Conservation (phyloP, 2,329 filamentous ascomycete genomes). For the Pseudogymnoascus sp. region DNA sequence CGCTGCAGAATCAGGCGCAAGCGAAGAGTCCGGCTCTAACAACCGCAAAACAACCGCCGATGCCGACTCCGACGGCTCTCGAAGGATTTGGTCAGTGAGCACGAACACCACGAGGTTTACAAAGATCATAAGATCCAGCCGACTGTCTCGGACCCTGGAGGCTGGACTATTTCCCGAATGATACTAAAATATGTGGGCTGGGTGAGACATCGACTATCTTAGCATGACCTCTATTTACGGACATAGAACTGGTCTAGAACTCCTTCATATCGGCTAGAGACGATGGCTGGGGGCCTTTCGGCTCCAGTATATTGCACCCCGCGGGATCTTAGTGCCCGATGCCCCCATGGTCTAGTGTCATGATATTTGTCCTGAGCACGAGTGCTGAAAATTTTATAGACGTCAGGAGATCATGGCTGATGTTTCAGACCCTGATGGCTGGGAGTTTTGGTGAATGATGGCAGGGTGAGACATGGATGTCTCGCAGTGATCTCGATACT, state of each 20-base stretch:
- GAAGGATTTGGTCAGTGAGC: background rate
- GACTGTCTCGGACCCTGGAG: background rate
- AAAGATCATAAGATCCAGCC: background rate
- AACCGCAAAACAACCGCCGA: background rate
- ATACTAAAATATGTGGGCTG: background rate
- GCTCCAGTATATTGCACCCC: background rate
- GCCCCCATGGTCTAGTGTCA: background rate
- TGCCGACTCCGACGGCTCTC: background rate
- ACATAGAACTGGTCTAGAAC: background rate
- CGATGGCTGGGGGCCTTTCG: background rate
- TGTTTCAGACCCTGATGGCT: conserved; percentile 6
- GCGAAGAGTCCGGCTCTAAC: background rate
- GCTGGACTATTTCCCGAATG: background rate
- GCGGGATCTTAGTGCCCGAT: background rate
- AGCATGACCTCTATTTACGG: conserved; percentile 2
- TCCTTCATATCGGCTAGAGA: background rate
- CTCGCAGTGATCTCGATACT: background rate
- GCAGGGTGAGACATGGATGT: background rate
- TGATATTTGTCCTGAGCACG: background rate
- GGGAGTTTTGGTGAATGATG: background rate
- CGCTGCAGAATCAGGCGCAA: background rate
- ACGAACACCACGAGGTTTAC: background rate
- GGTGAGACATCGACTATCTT: background rate
- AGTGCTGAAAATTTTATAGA: background rate
- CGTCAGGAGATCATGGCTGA: background rate